These are phyloP conservation scores for Hibiscus syriacus DNA, from an alignment of 345 rosid genomes.

Conservation along the genomic window DNA sequence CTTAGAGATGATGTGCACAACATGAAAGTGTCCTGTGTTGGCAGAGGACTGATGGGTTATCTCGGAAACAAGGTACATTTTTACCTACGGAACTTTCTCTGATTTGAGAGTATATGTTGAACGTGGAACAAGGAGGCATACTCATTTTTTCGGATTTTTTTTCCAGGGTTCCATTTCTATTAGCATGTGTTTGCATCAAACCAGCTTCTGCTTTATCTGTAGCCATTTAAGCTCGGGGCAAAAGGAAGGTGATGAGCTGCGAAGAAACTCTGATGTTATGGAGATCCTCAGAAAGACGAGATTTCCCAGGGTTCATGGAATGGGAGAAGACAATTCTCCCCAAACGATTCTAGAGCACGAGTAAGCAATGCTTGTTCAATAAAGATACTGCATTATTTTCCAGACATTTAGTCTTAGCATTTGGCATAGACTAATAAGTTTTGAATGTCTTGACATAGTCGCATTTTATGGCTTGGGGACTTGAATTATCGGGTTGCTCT, in stretches of 20 bases:
- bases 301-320: slow-evolving; percentile 70
- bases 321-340: slow-evolving; percentile 66
- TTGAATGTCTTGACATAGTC: slow-evolving; percentile 37
- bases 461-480: slow-evolving; percentile 96
- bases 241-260: slow-evolving; percentile 92
- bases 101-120: slow-evolving; percentile 10
- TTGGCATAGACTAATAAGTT: not conserved
- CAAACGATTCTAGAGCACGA: slow-evolving; percentile 83
- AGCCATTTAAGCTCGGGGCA: slow-evolving; percentile 96
- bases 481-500: slow-evolving; percentile 90
- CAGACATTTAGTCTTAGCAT: not conserved
- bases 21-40: slow-evolving; percentile 93
- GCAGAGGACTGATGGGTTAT: slow-evolving; percentile 99
- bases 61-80: slow-evolving; percentile 86
- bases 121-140: slow-evolving; percentile 1
- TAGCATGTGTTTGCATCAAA: slow-evolving; percentile 91
- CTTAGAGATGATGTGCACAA: slow-evolving; percentile 63
- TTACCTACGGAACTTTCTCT: slow-evolving; percentile 4
- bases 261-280: slow-evolving; percentile 92
- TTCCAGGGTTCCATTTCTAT: slow-evolving; percentile 94
- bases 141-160: slow-evolving; percentile 22
- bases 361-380: slow-evolving; percentile 26
- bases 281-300: slow-evolving; percentile 96
- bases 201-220: slow-evolving; percentile 96
- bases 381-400: not conserved